Evolutionary conservation across 306 rosid species (phyloP), one percentile per base, ranked within the genome.

Genomic region (Cicer arietinum): DNA sequence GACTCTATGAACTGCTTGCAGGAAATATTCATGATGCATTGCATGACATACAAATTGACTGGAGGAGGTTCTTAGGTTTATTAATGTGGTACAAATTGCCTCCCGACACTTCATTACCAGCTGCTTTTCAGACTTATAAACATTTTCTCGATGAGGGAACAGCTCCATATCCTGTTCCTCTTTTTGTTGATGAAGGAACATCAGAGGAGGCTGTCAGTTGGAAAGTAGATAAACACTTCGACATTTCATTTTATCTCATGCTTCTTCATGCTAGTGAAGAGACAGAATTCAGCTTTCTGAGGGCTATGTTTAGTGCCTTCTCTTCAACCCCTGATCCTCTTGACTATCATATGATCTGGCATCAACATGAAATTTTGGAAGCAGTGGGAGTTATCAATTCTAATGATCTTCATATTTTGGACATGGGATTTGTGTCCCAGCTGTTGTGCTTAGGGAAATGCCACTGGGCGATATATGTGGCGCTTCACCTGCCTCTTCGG

Each of bases 261-360:
- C 94, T 87, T 85, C 94, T 94, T 64, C 98, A 91, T 88, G 94
- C 96, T 47, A 83, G 74, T 57, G 89, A 86, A 81, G 87, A 81
- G 75, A 80, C 76, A 47, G 87, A 87, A 39, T 86, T 85, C 77
- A 77, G 86, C 53, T 82, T 79, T 77, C 81, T 87, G 78, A 90
- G 87, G 88, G 51, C 88, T 69, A 94, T 94, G 98, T 86, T 94
- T 77, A 91, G 93, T 82, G 91, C 98, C 71, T 90, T 78, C 85
- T 89, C 95, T 13, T 94, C 98, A 59, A 89, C 96, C 46, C 81
- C 91, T 57, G 98, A 94, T 85, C 98, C 96, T 18, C 97, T 94
- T 83, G 96, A 91, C 84, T 90, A 91, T 83, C 97, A 94, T 70
- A 94, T 91, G 97, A 90, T 94, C 70, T 94, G 98, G 98, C 98